Evolutionary conservation across 108 stramenopile species (phyloP), one percentile per base, ranked within the genome.

Genomic region (Cyclotella sp.): DNA sequence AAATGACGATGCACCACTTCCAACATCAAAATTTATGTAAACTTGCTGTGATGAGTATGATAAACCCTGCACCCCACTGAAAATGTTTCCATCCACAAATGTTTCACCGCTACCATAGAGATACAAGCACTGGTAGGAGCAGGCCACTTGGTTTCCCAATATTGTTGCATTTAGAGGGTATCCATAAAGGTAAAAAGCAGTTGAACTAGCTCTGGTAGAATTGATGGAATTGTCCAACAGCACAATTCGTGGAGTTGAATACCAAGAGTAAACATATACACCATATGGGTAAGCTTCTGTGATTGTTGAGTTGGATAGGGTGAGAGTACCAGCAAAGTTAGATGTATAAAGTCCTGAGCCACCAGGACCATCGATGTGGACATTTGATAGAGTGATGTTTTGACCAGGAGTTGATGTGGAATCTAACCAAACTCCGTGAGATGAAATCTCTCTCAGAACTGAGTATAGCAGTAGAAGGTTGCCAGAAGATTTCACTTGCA

Each of bases 271-370:
- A 18, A 28, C 24, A 70, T 55, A 54, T 13, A 47, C 13, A 10
- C 55, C 69, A 57, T 57, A 57, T 27, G 26, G 10, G 0, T 52
- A 70, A 1, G 44, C 52, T 55, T 70, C 39, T 30, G 29, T 27
- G 54, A 70, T 34, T 9, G 54, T 70, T 55, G 69, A 70, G 9
- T 70, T 70, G 69, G 11, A 13, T 2, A 70, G 53, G 1, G 65
- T 28, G 24, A 47, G 45, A 26, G 45, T 24, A 2, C 65, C 65
- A 14, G 10, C 19, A 46, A 66, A 66, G 19, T 27, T 47, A 14
- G 9, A 6, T 5, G 65, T 8, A 46, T 45, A 66, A 9, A 66
- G 9, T 26, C 46, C 65, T 3, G 24, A 15, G 9, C 45, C 27
- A 7, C 65, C 65, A 26, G 45, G 19, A 1, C 16, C 12, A 66